Conservation (phyloP, 2,329 filamentous ascomycete species). For the Penicillium sp. region DNA sequence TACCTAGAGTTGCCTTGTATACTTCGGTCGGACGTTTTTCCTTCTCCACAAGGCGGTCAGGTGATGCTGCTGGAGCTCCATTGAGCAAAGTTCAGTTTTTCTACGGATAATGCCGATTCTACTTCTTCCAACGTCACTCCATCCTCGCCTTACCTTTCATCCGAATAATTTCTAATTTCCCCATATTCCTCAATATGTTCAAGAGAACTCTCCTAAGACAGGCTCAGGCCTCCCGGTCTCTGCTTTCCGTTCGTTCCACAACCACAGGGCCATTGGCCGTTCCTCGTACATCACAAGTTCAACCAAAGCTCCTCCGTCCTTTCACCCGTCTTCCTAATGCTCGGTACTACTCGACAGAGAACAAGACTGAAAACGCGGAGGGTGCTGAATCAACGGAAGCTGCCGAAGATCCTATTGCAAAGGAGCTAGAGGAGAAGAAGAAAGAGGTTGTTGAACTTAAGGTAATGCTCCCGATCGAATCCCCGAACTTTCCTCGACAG, state of each 20-base stretch:
- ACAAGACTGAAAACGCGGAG: constrained; percentile 42
- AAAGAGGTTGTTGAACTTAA: constrained; percentile 81
- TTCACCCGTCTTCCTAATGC: constrained; percentile 39
- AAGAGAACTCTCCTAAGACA: constrained; percentile 50
- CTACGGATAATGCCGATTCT: constrained; percentile 15
- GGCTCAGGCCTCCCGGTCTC: constrained; percentile 43
- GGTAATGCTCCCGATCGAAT: constrained; percentile 56
- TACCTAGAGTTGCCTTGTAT: constrained; percentile 6
- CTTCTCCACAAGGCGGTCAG: constrained; percentile 21
- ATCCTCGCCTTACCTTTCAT: background rate
- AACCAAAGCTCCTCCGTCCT: constrained; percentile 38
- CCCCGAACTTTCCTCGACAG: no score
- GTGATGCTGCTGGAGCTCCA: constrained; percentile 20
- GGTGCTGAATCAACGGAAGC: constrained; percentile 32
- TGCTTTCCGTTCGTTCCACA: constrained; percentile 38
- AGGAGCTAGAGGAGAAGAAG: constrained; percentile 73
- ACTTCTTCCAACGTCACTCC: constrained; percentile 9
- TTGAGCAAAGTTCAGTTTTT: constrained; percentile 26
- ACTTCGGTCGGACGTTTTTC: constrained; percentile 21
- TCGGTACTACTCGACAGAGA: constrained; percentile 52
- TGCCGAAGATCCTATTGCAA: constrained; percentile 58
- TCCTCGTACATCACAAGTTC: constrained; percentile 41
- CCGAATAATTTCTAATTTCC: constrained; percentile 9
- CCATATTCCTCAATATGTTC: constrained; percentile 42
- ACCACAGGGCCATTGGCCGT: constrained; percentile 39